Evolutionary conservation across 768 basidiomycete genomes (phyloP).

Genomic region (Boletus sensibilis): DNA sequence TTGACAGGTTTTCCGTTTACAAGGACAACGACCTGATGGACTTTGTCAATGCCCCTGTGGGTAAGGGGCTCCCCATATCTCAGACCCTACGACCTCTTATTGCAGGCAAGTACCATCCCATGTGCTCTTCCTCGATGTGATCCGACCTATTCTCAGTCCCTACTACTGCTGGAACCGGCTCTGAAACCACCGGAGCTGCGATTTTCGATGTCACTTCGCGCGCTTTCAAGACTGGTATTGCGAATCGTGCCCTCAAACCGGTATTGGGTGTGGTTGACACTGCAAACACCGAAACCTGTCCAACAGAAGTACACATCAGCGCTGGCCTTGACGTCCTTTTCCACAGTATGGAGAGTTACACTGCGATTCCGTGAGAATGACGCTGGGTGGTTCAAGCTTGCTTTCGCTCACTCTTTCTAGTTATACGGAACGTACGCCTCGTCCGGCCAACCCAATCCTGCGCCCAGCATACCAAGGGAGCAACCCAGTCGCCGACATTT

Average conservation of each 20-base stretch:
- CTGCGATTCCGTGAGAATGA: slow-evolving; percentile 77
- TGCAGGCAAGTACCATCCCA: slow-evolving; percentile 48
- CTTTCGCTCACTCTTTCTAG: slow-evolving; percentile 36
- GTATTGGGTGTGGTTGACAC: slow-evolving; percentile 86
- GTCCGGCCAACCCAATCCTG: slow-evolving; percentile 86
- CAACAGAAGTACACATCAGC: slow-evolving; percentile 89
- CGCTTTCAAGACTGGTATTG: slow-evolving; percentile 96
- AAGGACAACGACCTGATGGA: slow-evolving; percentile 91
- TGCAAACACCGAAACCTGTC: slow-evolving; percentile 87
- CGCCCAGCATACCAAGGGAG: slow-evolving; percentile 93
- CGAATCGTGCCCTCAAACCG: slow-evolving; percentile 88
- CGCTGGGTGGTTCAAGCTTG: not conserved
- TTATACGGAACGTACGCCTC: slow-evolving; percentile 87
- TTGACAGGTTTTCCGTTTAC: slow-evolving; percentile 78
- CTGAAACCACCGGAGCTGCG: slow-evolving; percentile 93
- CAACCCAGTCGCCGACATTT: slow-evolving; percentile 94
- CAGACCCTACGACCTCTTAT: slow-evolving; percentile 79
- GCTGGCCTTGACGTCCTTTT: slow-evolving; percentile 95
- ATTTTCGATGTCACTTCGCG: slow-evolving; percentile 91
- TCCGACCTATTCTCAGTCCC: slow-evolving; percentile 43
- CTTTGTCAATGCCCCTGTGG: slow-evolving; percentile 95
- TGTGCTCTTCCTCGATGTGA: not conserved
- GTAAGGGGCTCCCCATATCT: slow-evolving; percentile 84
- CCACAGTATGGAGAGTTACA: slow-evolving; percentile 94
- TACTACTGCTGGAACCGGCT: slow-evolving; percentile 85